Evolutionary conservation across 768 basidiomycete genomes (phyloP).

Genomic region (Boletus edulis): DNA sequence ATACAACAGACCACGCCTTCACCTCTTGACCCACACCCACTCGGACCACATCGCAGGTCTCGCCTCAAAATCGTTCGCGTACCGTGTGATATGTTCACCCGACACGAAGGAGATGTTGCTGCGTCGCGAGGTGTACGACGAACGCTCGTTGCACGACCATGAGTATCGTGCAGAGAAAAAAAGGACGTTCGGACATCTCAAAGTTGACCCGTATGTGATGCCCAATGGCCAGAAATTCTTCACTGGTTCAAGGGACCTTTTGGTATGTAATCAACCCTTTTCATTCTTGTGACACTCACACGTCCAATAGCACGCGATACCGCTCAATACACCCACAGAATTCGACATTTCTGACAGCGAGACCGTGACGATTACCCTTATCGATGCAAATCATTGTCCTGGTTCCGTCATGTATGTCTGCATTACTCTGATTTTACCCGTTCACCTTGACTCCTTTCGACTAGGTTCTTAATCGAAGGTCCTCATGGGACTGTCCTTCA

Average conservation of each 20-base stretch:
- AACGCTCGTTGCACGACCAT: constrained; percentile 56
- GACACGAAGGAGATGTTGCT: constrained; percentile 89
- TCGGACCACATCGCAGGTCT: constrained; percentile 84
- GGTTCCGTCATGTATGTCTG: constrained; percentile 82
- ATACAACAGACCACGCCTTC: constrained; percentile 42
- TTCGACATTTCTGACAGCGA: constrained; percentile 57
- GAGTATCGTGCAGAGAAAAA: constrained; percentile 28
- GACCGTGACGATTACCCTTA: constrained; percentile 67
- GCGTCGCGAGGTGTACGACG: constrained; percentile 66
- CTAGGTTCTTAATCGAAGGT: constrained; percentile 84
- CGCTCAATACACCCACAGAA: constrained; percentile 60
- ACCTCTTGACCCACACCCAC: constrained; percentile 89
- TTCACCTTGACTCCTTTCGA: background rate
- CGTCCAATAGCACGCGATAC: constrained; percentile 48
- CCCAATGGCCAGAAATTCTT: constrained; percentile 49
- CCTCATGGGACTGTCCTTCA: constrained; percentile 71
- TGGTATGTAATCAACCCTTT: background rate
- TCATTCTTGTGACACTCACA: background rate
- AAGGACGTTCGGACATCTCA: constrained; percentile 67
- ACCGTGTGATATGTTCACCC: constrained; percentile 70
- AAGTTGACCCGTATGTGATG: constrained; percentile 46
- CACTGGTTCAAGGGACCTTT: constrained; percentile 61
- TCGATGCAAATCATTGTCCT: constrained; percentile 95
- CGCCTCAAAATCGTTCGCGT: constrained; percentile 69
- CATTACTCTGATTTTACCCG: background rate